These are phyloP conservation scores for rapeseed (Brassica napus) DNA, from an alignment of 345 rosid species.

Conservation along the genomic window Da-Ae NC_063442.1:4980501-4981000, in stretches of 20 bases:
- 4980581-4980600: slow-evolving; percentile 37
- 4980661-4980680: slow-evolving; percentile 31
- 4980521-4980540: slow-evolving; percentile 15
- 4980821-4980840: not conserved
- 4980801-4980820: not conserved
- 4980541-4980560: not conserved
- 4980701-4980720: slow-evolving; percentile 32
- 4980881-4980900: not conserved
- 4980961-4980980: slow-evolving; percentile 7
- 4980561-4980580: slow-evolving; percentile 25
- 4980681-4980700: not conserved
- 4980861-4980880: not conserved
- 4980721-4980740: slow-evolving; percentile 30
- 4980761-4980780: not conserved
- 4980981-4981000: slow-evolving; percentile 21
- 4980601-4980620: slow-evolving; percentile 26
- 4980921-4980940: not conserved
- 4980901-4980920: not conserved
- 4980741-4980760: slow-evolving; percentile 30
- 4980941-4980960: not conserved
- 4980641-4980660: slow-evolving; percentile 38
- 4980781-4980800: slow-evolving; percentile 21
- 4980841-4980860: not conserved
- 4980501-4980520: not conserved
- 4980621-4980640: slow-evolving; percentile 33